Evolutionary conservation across 441 rosid genomes (phyloP).

Genomic region (Cnidoscolus chayamansa): DNA sequence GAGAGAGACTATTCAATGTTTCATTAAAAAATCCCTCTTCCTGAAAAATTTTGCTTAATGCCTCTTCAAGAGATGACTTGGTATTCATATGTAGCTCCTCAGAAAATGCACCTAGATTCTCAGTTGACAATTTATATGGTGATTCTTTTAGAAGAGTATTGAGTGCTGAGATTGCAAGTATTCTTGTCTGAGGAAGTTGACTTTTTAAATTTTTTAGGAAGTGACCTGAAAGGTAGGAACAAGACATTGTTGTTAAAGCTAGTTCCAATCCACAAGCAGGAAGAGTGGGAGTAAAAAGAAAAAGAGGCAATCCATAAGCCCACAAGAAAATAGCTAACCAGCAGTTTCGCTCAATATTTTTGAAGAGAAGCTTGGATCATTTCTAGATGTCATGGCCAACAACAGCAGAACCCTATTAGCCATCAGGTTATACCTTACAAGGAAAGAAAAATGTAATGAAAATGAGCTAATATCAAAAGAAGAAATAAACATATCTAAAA

Average conservation of each 20-base stretch:
- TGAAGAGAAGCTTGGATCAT: conserved; percentile 63
- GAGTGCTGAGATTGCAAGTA: conserved; percentile 97
- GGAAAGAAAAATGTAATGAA: conserved; percentile 18
- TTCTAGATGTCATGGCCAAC: conserved; percentile 88
- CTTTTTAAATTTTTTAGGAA: conserved; percentile 93
- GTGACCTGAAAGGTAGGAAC: conserved; percentile 66
- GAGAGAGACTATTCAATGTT: conserved; percentile 90
- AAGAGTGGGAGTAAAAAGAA: conserved; percentile 15
- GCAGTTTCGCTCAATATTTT: conserved; percentile 86
- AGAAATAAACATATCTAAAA: not conserved
- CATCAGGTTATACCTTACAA: conserved; percentile 90
- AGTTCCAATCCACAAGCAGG: conserved; percentile 2
- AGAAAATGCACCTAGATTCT: conserved; percentile 37
- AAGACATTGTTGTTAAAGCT: conserved; percentile 22
- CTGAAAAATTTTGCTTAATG: conserved; percentile 72
- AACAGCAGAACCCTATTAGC: conserved; percentile 96
- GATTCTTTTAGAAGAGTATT: conserved; percentile 94
- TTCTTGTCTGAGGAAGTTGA: conserved; percentile 99
- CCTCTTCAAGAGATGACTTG: conserved; percentile 79
- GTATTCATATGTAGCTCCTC: conserved; percentile 40
- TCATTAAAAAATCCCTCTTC: conserved; percentile 92
- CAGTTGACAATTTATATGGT: conserved; percentile 70
- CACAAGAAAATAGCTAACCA: conserved; percentile 50
- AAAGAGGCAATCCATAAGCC: conserved; percentile 17
- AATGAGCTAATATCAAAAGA: conserved; percentile 10